Conservation (phyloP, 2,329 filamentous ascomycete species). For the Dryadomyces quercus-mongolicae region DNA sequence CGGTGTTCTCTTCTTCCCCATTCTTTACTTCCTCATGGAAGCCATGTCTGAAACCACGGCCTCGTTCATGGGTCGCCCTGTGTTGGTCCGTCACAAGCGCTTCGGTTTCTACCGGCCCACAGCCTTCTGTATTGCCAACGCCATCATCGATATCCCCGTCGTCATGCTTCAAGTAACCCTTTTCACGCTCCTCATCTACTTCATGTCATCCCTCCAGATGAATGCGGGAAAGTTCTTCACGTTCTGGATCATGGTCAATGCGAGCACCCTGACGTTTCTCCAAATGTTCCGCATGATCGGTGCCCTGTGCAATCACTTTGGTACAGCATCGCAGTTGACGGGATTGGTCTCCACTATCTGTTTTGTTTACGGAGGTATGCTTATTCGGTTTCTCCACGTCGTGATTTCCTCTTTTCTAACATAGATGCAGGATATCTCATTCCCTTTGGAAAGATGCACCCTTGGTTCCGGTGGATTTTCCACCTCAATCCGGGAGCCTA, state of each 20-base stretch:
- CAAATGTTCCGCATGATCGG: constrained; percentile 48
- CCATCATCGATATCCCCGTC: constrained; percentile 45
- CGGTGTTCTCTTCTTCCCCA: constrained; percentile 36
- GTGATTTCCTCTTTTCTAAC: neutral
- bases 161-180: constrained; percentile 53
- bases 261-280: constrained; percentile 44
- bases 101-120: constrained; percentile 42
- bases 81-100: constrained; percentile 24
- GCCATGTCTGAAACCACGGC: constrained; percentile 58
- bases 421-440: constrained; percentile 8
- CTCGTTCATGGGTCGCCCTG: constrained; percentile 37
- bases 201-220: constrained; percentile 59
- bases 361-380: constrained; percentile 38
- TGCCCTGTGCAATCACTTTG: constrained; percentile 44
- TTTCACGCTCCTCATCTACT: constrained; percentile 65
- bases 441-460: constrained; percentile 8
- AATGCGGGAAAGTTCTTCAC: constrained; percentile 57
- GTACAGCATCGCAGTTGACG: constrained; percentile 33
- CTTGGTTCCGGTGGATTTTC: constrained; percentile 56
- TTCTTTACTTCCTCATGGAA: constrained; percentile 48
- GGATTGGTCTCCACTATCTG: constrained; percentile 46
- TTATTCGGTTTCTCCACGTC: neutral
- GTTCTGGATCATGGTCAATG: constrained; percentile 48
- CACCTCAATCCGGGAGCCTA: constrained; percentile 53
- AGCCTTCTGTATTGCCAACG: constrained; percentile 43